Evolutionary conservation across 1,284 basidiomycete genomes (phyloP), one percentile per base, ranked within the genome.

Genomic region (Cystodermella granulosa): DNA sequence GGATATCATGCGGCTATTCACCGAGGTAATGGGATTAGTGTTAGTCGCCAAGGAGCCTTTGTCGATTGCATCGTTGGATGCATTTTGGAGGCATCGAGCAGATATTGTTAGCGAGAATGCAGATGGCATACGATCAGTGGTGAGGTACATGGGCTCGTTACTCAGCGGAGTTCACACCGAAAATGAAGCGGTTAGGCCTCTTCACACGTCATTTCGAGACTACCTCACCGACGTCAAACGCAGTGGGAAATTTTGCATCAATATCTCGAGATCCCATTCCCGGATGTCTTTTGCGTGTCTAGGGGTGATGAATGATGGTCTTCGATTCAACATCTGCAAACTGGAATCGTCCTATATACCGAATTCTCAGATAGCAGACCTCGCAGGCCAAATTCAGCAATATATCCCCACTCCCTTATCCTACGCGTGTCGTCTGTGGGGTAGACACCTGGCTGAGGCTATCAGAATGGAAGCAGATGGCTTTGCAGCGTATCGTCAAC

Each of bases 241-340:
- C 22, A 42, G 45, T 39, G 23, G 34, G 6, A 13, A 18, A 15
- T 45, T 42, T 24, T 24, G 16, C 26, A 39, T 48, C 24, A 21
- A 39, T 15, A 15, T 14, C 5, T 15, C 13, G 16, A 31, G 47
- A 6, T n/a, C n/a, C n/a, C n/a, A n/a, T n/a, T n/a, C n/a, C n/a
- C n/a, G n/a, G n/a, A n/a, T n/a, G n/a, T n/a, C n/a, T n/a, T n/a
- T n/a, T n/a, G n/a, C n/a, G n/a, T n/a, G n/a, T n/a, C n/a, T n/a
- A n/a, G n/a, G n/a, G n/a, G n/a, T n/a, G n/a, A n/a, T n/a, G n/a
- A n/a, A n/a, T n/a, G n/a, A n/a, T n/a, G n/a, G n/a, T n/a, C 59
- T 67, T 7, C 34, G 42, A 38, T 67, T 67, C 54, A 66, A 67
- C 45, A 65, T 67, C 13, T 66, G 62, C 46, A 5, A 52, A 6